A percentile compares a stretch with the other conserved stretches of the same genome.
phyloP scores from a whole-genome alignment of 495 filamentous ascomycete genomes.

The Penicillium silybi region DNA sequence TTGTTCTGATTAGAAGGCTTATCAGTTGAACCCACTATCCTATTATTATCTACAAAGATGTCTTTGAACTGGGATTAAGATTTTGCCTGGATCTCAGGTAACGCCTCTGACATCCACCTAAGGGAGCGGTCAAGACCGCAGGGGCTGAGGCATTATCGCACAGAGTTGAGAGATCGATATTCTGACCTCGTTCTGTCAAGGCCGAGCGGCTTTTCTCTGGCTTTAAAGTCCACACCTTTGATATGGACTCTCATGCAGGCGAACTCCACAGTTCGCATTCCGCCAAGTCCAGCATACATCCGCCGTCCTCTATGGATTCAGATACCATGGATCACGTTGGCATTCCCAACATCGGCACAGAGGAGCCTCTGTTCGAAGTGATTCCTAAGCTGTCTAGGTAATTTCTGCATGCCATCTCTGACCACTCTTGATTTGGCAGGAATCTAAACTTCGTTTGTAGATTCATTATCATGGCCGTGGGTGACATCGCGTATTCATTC shows the following conservation, averaged over 20 bases:
- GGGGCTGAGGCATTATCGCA: neutral
- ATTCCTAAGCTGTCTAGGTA: slow-evolving; percentile 66
- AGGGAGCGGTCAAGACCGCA: neutral
- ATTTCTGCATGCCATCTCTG: neutral
- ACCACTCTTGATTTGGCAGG: neutral
- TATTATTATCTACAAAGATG: neutral
- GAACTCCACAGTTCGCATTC: neutral
- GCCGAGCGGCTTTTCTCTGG: neutral
- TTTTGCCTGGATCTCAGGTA: neutral
- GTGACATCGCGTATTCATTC: slow-evolving; percentile 65
- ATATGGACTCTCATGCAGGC: neutral
- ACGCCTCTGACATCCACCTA: neutral
- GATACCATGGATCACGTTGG: slow-evolving; percentile 26
- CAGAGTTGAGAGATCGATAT: neutral
- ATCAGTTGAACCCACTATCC: neutral
- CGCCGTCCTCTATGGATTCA: slow-evolving; percentile 7
- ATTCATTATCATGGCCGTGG: slow-evolving; percentile 54
- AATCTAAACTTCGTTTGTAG: neutral
- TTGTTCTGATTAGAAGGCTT: neutral
- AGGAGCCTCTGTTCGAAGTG: slow-evolving; percentile 63
- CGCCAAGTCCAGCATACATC: neutral
- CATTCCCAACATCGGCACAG: slow-evolving; percentile 58
- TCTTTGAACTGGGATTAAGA: neutral
- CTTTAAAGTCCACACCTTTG: neutral
- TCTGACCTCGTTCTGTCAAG: neutral